Percentiles rank a stretch among this genome's conserved stretches.
phyloP scores from a whole-genome alignment of 73 alveolate genomes.

The Blepharisma japonicum region DNA sequence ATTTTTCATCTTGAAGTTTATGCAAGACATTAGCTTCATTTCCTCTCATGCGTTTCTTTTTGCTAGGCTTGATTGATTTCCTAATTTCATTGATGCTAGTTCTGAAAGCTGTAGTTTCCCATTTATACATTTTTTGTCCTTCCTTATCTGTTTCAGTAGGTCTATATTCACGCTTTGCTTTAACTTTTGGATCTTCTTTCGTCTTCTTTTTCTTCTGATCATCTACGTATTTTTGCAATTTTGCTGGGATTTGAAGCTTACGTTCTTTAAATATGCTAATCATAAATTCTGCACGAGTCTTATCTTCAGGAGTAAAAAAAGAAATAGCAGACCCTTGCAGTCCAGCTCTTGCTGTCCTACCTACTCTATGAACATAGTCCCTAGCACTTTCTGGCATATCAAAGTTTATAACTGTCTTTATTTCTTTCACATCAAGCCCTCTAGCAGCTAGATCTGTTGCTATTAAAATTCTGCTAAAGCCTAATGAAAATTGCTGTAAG shows the following conservation, averaged over 20 bases:
- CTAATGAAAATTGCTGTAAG: conserved; percentile 58
- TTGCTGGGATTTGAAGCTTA: conserved; percentile 39
- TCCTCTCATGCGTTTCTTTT: too few species aligned
- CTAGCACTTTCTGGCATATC: conserved; percentile 87
- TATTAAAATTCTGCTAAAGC: conserved; percentile 60
- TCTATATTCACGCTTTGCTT: too few species aligned
- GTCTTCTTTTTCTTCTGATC: neutral
- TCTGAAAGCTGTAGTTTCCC: too few species aligned
- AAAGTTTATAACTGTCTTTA: conserved; percentile 78
- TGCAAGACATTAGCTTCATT: too few species aligned
- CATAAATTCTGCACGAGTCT: conserved; percentile 43
- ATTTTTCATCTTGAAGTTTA: too few species aligned
- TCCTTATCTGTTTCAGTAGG: too few species aligned
- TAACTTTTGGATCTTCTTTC: too few species aligned
- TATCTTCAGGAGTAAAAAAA: conserved; percentile 84
- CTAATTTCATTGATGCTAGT: too few species aligned
- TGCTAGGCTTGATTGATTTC: too few species aligned
- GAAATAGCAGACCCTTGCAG: conserved; percentile 58
- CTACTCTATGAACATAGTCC: conserved; percentile 93
- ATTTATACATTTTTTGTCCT: too few species aligned
- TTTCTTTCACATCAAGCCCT: conserved; percentile 86
- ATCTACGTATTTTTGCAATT: neutral
- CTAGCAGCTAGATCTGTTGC: conserved; percentile 97
- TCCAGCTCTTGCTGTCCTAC: conserved; percentile 97
- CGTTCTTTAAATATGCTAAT: conserved; percentile 36